Evolutionary conservation across 352 stramenopile genomes (phyloP), one percentile per base, ranked within the genome.

Genomic region (Globisporangium viniferum): DNA sequence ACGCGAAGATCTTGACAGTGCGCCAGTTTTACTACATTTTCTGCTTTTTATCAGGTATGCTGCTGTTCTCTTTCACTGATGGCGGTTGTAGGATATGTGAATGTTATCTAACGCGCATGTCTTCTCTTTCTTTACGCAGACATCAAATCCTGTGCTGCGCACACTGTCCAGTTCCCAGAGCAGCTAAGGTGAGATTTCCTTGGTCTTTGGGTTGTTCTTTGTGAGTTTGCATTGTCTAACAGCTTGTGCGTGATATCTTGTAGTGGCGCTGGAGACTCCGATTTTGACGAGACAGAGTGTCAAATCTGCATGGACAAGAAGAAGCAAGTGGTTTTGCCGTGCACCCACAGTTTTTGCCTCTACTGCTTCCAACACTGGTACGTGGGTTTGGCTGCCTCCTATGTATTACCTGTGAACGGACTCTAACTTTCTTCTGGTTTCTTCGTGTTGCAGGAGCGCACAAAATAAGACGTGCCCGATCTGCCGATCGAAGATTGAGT

Each of bases 271-370:
- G 70, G 64, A 9, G 70, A 84, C n/a, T 54, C 65, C 22, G 74
- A 84, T 31, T 90, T 89, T 79, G 85, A 93, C 59, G 86, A 93
- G 55, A 86, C 79, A 15, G 86, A 93, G 73, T 93, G 86, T 54
- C 82, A 92, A 66, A 93, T 93, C 53, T 93, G 86, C 71, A 93
- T 93, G 86, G 86, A 93, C 74, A 90, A 90, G 73, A 74, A 90
- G 67, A 93, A 92, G 73, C 81, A 93, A 70, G 81, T 93, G 14
- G 84, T 79, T 18, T 56, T 93, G 66, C 82, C 84, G 0, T 93
- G 86, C 70, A 75, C 80, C 1, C 86, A 93, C 68, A 93, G 86
- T 67, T 93, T 93, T 69, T 93, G 86, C 60, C 71, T 92, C 10
- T 77, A 76, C 56, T 93, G 86, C 64, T 92, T 92, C 66, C 82